Evolutionary conservation across 306 rosid genomes (phyloP).

Genomic region (Glycine latifolia): DNA sequence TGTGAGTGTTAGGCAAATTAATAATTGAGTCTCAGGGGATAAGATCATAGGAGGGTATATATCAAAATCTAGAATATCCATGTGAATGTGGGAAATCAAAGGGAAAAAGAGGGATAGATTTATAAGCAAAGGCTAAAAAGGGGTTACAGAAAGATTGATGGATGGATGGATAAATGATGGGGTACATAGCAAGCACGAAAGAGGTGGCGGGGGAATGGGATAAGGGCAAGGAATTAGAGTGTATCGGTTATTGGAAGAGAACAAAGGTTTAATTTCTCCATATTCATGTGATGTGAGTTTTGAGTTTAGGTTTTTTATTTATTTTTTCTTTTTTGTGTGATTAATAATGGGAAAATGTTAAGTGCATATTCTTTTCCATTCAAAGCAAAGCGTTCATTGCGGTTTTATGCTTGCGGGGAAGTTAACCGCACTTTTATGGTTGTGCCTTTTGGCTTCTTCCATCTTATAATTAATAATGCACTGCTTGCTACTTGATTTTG

Average conservation of each 20-base stretch:
- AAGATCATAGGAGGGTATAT: slow-evolving; percentile 32
- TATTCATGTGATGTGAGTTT: slow-evolving; percentile 34
- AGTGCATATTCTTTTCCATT: slow-evolving; percentile 50
- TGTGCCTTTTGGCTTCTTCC: slow-evolving; percentile 43
- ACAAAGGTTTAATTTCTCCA: slow-evolving; percentile 32
- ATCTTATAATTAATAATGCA: background rate
- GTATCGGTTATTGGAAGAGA: slow-evolving; percentile 56
- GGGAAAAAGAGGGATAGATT: slow-evolving; percentile 40
- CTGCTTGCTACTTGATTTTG: too few relatives aligned
- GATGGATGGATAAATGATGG: background rate
- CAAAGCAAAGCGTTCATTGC: slow-evolving; percentile 61
- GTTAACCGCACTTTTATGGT: slow-evolving; percentile 53
- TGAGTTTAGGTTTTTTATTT: slow-evolving; percentile 21
- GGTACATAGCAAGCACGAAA: slow-evolving; percentile 16
- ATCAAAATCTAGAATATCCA: slow-evolving; percentile 21
- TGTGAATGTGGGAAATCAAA: slow-evolving; percentile 37
- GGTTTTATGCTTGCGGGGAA: slow-evolving; percentile 61
- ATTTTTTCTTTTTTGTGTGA: background rate
- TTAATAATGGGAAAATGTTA: slow-evolving; percentile 17
- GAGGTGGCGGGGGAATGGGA: too few relatives aligned
- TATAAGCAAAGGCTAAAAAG: slow-evolving; percentile 45
- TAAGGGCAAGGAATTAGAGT: background rate
- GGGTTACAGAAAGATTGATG: slow-evolving; percentile 20
- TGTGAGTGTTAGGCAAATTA: slow-evolving; percentile 5
- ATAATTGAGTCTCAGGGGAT: slow-evolving; percentile 40